Percentiles rank a stretch among this genome's conserved stretches.
Conservation (phyloP, 2,329 filamentous ascomycete genomes). For the Drechslerella stenobrocha region DNA sequence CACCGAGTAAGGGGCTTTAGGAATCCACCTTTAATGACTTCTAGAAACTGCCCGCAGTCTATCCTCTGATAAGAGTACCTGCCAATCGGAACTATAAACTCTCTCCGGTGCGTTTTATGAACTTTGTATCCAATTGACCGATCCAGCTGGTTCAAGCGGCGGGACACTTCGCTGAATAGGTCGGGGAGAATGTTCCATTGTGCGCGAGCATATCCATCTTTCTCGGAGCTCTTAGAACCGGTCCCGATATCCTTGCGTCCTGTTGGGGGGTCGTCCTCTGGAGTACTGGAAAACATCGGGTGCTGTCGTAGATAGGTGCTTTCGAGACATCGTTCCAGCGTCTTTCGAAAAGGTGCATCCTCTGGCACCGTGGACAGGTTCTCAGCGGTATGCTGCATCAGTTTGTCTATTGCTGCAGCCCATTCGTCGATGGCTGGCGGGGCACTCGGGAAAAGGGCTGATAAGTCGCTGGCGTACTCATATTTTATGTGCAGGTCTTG, state of each 20-base stretch:
- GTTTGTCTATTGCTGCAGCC: conserved; percentile 18
- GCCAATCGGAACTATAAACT: conserved; percentile 34
- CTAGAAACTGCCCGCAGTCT: conserved; percentile 38
- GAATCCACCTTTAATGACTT: conserved; percentile 28
- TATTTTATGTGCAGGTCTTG: conserved; percentile 41
- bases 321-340: conserved; percentile 26
- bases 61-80: conserved; percentile 30
- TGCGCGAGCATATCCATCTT: conserved; percentile 15
- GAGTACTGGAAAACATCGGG: conserved; percentile 25
- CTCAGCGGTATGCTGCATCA: conserved; percentile 31
- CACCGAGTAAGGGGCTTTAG: conserved; percentile 33
- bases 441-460: conserved; percentile 14
- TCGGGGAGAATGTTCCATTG: conserved; percentile 40
- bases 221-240: neutral
- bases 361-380: conserved; percentile 17
- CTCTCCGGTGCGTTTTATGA: conserved; percentile 32
- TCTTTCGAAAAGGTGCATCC: conserved; percentile 23
- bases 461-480: conserved; percentile 30
- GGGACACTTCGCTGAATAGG: conserved; percentile 40
- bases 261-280: neutral
- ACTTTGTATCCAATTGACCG: conserved; percentile 34
- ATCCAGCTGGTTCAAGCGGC: conserved; percentile 35
- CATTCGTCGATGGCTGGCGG: conserved; percentile 23
- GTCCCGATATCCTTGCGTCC: neutral
- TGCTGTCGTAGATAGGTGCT: conserved; percentile 20